Conservation (phyloP, 805 yeast species). For the Kuraishia hungarica region DNA sequence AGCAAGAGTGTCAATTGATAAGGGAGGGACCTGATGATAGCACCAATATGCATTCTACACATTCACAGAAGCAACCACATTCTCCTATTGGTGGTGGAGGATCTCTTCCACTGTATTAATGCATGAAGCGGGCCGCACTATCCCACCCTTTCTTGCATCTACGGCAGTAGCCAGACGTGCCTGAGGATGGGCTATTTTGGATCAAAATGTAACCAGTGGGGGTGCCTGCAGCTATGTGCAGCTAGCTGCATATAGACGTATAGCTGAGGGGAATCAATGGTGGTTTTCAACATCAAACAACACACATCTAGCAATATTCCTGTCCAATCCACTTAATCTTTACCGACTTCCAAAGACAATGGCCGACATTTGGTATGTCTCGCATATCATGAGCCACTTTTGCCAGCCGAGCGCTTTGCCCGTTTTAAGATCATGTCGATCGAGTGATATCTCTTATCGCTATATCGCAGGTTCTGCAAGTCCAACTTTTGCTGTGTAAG, state of each 20-base stretch:
- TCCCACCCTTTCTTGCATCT: background rate
- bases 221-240: background rate
- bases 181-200: background rate
- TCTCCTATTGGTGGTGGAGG: background rate
- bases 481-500: background rate
- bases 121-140: background rate
- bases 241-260: background rate
- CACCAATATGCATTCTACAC: background rate
- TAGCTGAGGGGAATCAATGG: background rate
- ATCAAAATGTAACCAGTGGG: background rate
- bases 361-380: background rate
- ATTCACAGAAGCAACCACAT: background rate
- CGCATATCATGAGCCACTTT: background rate
- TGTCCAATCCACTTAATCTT: background rate
- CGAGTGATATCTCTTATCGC: background rate
- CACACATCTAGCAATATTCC: background rate
- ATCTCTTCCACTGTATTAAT: no score
- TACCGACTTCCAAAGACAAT: background rate
- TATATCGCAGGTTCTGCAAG: background rate
- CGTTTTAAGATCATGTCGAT: background rate
- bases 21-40: background rate
- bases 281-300: background rate
- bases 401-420: background rate
- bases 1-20: background rate
- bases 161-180: background rate